Evolutionary conservation across 164 flowering plant genomes (phyloP).

Genomic region (Brasenia schreberi): DNA sequence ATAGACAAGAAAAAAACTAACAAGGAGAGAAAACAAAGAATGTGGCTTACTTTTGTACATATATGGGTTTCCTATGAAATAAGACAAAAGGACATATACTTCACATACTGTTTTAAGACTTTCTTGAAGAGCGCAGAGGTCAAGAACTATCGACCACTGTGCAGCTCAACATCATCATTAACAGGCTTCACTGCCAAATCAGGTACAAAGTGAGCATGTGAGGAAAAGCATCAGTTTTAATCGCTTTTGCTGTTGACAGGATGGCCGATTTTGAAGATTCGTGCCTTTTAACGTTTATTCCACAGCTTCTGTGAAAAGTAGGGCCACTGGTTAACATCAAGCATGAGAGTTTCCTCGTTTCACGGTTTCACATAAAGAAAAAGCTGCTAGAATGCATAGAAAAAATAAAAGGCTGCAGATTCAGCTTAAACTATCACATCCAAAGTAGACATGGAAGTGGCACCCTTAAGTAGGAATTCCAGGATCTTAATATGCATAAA

Average conservation of each 20-base stretch:
- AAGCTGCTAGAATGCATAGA: slow-evolving; percentile 21
- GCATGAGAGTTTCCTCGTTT: slow-evolving; percentile 17
- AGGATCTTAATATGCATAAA: slow-evolving; percentile 5
- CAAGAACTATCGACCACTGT: neutral
- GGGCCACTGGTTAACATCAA: slow-evolving; percentile 19
- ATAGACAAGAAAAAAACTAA: too few relatives aligned
- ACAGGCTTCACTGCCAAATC: neutral
- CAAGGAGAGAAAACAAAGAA: too few relatives aligned
- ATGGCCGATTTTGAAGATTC: neutral
- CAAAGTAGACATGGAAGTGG: neutral
- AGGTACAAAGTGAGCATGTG: neutral
- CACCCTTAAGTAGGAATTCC: slow-evolving; percentile 7
- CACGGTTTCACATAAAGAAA: slow-evolving; percentile 5
- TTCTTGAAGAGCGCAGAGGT: neutral
- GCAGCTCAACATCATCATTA: too few relatives aligned
- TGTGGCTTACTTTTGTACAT: neutral
- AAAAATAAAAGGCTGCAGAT: slow-evolving; percentile 19
- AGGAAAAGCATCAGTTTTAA: neutral
- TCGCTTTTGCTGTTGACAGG: neutral
- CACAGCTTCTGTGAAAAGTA: neutral
- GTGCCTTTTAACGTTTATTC: neutral
- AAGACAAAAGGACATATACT: neutral
- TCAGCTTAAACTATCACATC: slow-evolving; percentile 4
- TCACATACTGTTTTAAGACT: too few relatives aligned
- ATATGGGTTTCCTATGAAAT: neutral